Percentiles rank a stretch among this genome's conserved stretches.
phyloP scores from a whole-genome alignment of 2,329 filamentous ascomycete genomes.

The Aspergillus terreus region DNA sequence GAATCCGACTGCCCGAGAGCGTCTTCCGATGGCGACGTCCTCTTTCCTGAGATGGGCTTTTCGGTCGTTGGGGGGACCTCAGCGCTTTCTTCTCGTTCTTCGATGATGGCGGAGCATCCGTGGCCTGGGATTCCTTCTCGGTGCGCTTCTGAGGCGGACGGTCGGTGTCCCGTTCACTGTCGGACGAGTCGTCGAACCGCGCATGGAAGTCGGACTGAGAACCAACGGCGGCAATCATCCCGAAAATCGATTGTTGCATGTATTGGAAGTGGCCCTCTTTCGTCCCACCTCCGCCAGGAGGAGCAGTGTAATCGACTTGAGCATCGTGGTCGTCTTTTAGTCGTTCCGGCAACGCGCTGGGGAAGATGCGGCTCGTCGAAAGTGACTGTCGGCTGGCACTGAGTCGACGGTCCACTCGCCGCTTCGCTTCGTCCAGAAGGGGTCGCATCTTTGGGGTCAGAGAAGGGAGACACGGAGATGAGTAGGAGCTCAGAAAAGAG shows the following conservation, averaged over 20 bases:
- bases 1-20: conserved; percentile 58
- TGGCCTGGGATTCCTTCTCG: conserved; percentile 7
- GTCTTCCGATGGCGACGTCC: conserved; percentile 53
- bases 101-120: conserved; percentile 1
- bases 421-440: conserved; percentile 39
- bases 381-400: conserved; percentile 40
- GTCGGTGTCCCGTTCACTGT: conserved; percentile 62
- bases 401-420: conserved; percentile 40
- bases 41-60: conserved; percentile 28
- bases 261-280: conserved; percentile 51
- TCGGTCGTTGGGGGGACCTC: neutral
- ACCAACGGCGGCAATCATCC: conserved; percentile 83
- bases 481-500: neutral
- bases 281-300: conserved; percentile 38
- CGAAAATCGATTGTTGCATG: conserved; percentile 93
- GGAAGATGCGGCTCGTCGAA: conserved; percentile 41
- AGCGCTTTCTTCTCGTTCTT: conserved; percentile 3
- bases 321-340: conserved; percentile 58
- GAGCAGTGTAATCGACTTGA: conserved; percentile 58
- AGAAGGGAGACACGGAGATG: conserved; percentile 1
- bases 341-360: conserved; percentile 55
- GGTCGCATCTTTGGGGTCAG: conserved; percentile 27
- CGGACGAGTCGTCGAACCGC: conserved; percentile 78
- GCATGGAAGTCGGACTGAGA: conserved; percentile 78
- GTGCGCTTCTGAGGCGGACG: conserved; percentile 16